A percentile compares a stretch with the other conserved stretches of the same genome.
Evolutionary conservation across 805 yeast genomes (phyloP).

Genomic region (Danielia oregonensis): DNA sequence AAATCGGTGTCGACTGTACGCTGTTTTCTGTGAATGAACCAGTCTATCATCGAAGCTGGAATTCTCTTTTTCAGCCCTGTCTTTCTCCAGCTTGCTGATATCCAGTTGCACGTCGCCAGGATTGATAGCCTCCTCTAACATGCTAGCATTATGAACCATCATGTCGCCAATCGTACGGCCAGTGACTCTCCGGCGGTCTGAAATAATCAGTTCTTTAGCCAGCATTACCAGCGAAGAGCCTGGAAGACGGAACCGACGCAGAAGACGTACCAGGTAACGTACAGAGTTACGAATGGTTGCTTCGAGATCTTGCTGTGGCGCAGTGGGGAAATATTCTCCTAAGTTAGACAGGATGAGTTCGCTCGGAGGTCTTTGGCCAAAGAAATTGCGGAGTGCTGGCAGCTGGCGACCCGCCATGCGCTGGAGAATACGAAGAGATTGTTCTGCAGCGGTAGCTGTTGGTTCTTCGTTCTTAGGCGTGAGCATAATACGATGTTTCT

Average conservation of each 20-base stretch:
- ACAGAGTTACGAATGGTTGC: constrained; percentile 83
- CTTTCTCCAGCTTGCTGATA: constrained; percentile 25
- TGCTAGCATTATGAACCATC: constrained; percentile 50
- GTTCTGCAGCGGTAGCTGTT: constrained; percentile 52
- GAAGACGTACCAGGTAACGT: constrained; percentile 66
- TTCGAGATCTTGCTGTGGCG: constrained; percentile 65
- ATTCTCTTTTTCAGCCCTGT: constrained; percentile 9
- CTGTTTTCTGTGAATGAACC: constrained; percentile 6
- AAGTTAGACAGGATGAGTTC: constrained; percentile 86
- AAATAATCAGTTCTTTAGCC: not conserved
- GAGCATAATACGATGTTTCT: constrained; percentile 66
- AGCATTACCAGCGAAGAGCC: not conserved
- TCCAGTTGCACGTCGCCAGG: constrained; percentile 24
- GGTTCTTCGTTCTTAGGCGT: constrained; percentile 67
- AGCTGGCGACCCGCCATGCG: constrained; percentile 11
- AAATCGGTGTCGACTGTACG: constrained; percentile 6
- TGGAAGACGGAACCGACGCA: constrained; percentile 32
- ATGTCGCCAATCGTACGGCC: constrained; percentile 62
- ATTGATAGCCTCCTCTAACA: constrained; percentile 47
- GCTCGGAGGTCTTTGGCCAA: constrained; percentile 91
- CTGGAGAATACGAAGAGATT: constrained; percentile 45
- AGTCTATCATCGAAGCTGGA: constrained; percentile 4
- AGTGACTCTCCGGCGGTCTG: constrained; percentile 14
- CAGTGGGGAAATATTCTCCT: constrained; percentile 87
- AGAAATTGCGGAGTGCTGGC: constrained; percentile 43